Evolutionary conservation across 805 yeast species (phyloP).

Genomic region (Myxozyma vanderwaltii): DNA sequence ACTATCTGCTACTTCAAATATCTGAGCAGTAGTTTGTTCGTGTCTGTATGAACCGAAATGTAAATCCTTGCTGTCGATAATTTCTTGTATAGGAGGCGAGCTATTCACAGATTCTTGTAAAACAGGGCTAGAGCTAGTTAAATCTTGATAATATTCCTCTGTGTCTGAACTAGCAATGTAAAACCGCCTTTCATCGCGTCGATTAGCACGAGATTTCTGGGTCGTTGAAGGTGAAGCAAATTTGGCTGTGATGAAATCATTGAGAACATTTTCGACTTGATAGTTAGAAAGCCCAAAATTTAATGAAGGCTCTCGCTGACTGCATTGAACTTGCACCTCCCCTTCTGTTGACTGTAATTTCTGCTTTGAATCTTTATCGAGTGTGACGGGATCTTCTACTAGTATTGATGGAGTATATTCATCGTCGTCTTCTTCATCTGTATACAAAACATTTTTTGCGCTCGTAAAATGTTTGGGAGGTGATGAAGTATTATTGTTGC

Average conservation of each 20-base stretch:
- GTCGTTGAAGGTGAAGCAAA: too few species aligned
- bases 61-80: too few species aligned
- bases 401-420: too few species aligned
- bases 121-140: not conserved
- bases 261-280: too few species aligned
- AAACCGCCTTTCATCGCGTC: not conserved
- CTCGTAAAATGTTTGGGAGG: not conserved
- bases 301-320: not conserved
- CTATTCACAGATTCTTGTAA: not conserved
- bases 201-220: too few species aligned
- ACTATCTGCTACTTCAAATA: not conserved
- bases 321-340: not conserved
- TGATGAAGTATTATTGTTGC: too few species aligned
- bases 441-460: not conserved
- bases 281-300: too few species aligned
- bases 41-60: not conserved
- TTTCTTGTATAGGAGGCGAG: too few species aligned
- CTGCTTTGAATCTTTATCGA: too few species aligned
- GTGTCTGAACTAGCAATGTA: slow-evolving; percentile 13
- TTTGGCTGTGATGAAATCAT: too few species aligned
- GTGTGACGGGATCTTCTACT: too few species aligned
- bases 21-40: not conserved
- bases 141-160: slow-evolving; percentile 15
- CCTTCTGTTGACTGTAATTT: not conserved
- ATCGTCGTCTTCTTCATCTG: too few species aligned